Base-by-base conservation (phyloP, 805 yeast species). In the Candida michaelii region DNA sequence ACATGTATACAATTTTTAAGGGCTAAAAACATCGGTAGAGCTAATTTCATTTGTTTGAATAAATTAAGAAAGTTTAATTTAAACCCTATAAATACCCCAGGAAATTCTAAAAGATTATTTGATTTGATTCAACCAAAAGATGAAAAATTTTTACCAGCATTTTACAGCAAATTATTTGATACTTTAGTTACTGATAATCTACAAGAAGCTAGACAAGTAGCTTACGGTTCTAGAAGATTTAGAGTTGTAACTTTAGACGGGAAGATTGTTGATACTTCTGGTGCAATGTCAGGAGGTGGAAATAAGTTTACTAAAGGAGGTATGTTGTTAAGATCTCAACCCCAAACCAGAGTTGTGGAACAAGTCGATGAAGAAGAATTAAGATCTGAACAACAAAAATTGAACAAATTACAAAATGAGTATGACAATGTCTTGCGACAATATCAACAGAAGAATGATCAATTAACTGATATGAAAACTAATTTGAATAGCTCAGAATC, bases 261-360 rank as follows among this genome's bases (percentile, higher is more conserved):
- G 17, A 85, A 89, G 53, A 69, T 93, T 16, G 91, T 93, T 43
- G 97, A 90, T 54, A 80, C 83, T 12, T 85, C 96, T 2, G 99
- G 99, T 62, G 87, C 97, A 1, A 82, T 95, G 83, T 81, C 95
- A 36, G 99, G 99, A 54, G 99, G 99, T 65, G 99, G 98, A 40
- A 76, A 73, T 42, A 69, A 76, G 30, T 76, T 74, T 7, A 73
- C 77, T 13, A 76, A 76, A 39, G 99, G 98, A 5, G 83, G 85
- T 2, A 89, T 93, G 96, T 79, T 74, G 44, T 64, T 75, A 30
- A 58, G 69, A 0, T 70, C 77, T 14, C 41, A 36, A 12, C 69
- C 77, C 14, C 41, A 36, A 12, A 42, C 39, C 14, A 29, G 11
- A 18, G n/a, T 19, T 6, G 49, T 43, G 11, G 55, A 52, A 3